These are phyloP conservation scores for Phaffia tasmanica DNA, from an alignment of 768 basidiomycete genomes.

Conservation along the genomic window DNA sequence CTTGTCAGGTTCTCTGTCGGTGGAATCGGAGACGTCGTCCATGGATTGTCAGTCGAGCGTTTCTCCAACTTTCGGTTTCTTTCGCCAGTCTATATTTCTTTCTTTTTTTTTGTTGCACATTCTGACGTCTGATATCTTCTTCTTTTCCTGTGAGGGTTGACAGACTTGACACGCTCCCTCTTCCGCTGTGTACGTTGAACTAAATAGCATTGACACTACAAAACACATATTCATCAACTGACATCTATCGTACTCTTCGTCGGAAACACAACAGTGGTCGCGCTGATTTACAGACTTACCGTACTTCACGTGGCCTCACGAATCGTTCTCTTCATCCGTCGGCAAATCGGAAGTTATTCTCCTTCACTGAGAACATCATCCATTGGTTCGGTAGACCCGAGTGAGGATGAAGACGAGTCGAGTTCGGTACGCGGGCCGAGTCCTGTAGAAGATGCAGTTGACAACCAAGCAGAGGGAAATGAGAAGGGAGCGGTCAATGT, in stretches of 20 bases:
- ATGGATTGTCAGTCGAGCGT: conserved; percentile 11
- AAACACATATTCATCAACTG: conserved; percentile 37
- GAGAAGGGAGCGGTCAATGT: too few species aligned
- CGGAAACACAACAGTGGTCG: conserved; percentile 42
- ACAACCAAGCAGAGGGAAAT: neutral
- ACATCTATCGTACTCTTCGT: too few species aligned
- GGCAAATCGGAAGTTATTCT: conserved; percentile 36
- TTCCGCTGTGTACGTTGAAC: too few species aligned
- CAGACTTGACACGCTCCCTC: too few species aligned
- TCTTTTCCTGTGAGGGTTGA: conserved; percentile 40
- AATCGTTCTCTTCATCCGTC: conserved; percentile 73
- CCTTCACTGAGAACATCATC: neutral
- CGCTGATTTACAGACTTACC: conserved; percentile 65
- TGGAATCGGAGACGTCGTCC: neutral
- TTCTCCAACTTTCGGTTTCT: neutral
- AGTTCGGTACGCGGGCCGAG: conserved; percentile 57
- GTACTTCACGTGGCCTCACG: conserved; percentile 71
- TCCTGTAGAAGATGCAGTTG: conserved; percentile 45
- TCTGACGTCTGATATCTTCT: neutral
- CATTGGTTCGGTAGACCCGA: conserved; percentile 31
- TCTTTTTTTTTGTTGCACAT: conserved; percentile 37
- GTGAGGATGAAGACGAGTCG: conserved; percentile 57
- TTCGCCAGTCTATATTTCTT: conserved; percentile 33
- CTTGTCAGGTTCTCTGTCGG: conserved; percentile 5
- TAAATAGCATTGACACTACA: conserved; percentile 41